These are phyloP conservation scores for Yamadazyma triangularis DNA, from an alignment of 1,139 yeast species.

Conservation along the genomic window DNA sequence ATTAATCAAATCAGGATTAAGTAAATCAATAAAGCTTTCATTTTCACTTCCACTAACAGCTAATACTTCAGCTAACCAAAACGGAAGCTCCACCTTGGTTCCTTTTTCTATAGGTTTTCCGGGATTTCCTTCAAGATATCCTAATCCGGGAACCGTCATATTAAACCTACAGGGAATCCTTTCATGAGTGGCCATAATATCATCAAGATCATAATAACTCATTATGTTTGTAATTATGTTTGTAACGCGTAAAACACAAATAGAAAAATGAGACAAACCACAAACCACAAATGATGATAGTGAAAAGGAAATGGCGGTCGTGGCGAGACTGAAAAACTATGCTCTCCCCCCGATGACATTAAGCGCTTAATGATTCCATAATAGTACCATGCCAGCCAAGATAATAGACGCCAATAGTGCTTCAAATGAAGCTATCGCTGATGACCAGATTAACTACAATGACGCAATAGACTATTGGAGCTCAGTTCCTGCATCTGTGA, in stretches of 20 bases:
- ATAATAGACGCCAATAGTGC: constrained; percentile 1
- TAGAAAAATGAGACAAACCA: too few species aligned
- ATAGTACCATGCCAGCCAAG: constrained; percentile 10
- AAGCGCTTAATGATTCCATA: neutral
- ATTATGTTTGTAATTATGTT: too few species aligned
- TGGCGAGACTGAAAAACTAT: too few species aligned
- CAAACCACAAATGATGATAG: too few species aligned
- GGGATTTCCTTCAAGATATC: constrained; percentile 81
- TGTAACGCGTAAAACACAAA: neutral
- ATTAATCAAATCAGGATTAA: constrained; percentile 65
- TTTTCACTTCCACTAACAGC: constrained; percentile 48
- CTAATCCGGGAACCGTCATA: constrained; percentile 76
- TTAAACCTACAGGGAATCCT: constrained; percentile 78
- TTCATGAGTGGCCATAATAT: constrained; percentile 69
- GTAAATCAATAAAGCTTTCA: constrained; percentile 55
- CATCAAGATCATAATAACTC: constrained; percentile 77
- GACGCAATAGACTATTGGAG: constrained; percentile 90
- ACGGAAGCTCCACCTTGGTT: constrained; percentile 73
- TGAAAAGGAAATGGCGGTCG: too few species aligned
- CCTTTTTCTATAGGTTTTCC: constrained; percentile 60
- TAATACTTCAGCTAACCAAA: constrained; percentile 83
- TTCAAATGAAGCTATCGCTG: constrained; percentile 9
- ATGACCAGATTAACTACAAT: constrained; percentile 65
- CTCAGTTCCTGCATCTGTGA: constrained; percentile 81
- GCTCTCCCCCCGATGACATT: neutral